phyloP scores from a whole-genome alignment of 192 early-diverging fungal genomes.

The Dimargaris verticillata region DNA sequence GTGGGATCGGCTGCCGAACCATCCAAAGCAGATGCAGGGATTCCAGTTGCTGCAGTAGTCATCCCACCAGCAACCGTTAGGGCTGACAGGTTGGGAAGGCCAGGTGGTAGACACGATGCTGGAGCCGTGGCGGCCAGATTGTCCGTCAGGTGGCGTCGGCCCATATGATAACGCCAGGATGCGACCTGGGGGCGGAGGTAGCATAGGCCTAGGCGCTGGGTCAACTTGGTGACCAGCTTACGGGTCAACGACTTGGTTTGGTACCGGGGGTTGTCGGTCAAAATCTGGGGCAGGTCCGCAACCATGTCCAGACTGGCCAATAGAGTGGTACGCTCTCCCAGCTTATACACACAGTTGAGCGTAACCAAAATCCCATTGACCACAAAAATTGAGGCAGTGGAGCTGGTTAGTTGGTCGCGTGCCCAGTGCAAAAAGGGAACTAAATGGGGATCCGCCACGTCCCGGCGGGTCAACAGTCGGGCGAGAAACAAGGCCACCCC shows the following conservation, averaged over 20 bases:
- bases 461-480: constrained; percentile 66
- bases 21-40: too few species aligned
- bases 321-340: constrained; percentile 42
- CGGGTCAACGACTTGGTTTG: constrained; percentile 56
- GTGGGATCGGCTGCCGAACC: neutral
- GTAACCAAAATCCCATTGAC: constrained; percentile 42
- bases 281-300: constrained; percentile 21
- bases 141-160: constrained; percentile 14
- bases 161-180: constrained; percentile 52
- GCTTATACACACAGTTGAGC: constrained; percentile 51
- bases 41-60: too few species aligned
- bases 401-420: constrained; percentile 14
- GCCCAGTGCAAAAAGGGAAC: constrained; percentile 59
- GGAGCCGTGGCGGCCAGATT: neutral
- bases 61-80: too few species aligned
- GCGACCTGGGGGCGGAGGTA: constrained; percentile 53
- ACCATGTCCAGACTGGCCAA: constrained; percentile 30
- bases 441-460: constrained; percentile 43
- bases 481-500: constrained; percentile 67
- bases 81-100: too few species aligned
- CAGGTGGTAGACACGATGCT: neutral
- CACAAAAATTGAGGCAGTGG: constrained; percentile 29
- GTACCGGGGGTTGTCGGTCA: constrained; percentile 28
- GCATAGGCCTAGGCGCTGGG: constrained; percentile 70
- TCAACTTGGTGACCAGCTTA: constrained; percentile 67